phyloP scores from a whole-genome alignment of 257 asterid species.

The Plantago major region DNA sequence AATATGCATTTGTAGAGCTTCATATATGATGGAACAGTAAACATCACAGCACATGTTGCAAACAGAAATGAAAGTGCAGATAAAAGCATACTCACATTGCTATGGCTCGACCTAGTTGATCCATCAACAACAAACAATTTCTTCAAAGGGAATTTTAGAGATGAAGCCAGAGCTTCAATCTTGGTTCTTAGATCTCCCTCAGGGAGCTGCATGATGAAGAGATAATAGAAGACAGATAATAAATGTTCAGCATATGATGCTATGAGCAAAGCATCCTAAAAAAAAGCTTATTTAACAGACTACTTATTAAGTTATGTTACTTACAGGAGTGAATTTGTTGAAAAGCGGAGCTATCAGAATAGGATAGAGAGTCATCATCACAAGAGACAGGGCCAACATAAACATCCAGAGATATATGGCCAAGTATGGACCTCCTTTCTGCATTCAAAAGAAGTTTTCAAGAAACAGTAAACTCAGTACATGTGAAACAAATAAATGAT shows the following conservation, averaged over 20 bases:
- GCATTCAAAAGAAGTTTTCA: conserved; percentile 34
- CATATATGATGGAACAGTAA: not conserved
- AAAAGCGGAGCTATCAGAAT: conserved; percentile 93
- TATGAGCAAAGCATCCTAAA: not conserved
- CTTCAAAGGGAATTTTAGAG: conserved; percentile 85
- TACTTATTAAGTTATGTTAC: conserved; percentile 21
- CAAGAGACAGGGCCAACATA: conserved; percentile 76
- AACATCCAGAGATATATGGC: conserved; percentile 95
- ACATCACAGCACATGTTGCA: conserved; percentile 5
- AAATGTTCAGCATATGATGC: not conserved
- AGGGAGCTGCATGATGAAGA: conserved; percentile 63
- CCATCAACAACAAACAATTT: conserved; percentile 97
- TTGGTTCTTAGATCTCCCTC: conserved; percentile 82
- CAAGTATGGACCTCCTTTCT: conserved; percentile 99
- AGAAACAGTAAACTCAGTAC: conserved; percentile 13
- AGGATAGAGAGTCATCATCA: conserved; percentile 95
- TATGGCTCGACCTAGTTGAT: conserved; percentile 97
- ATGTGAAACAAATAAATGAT: not conserved
- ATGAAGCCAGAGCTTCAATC: conserved; percentile 84
- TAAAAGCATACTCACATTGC: conserved; percentile 66
- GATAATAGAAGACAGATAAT: not conserved
- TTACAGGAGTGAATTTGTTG: conserved; percentile 96
- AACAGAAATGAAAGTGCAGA: conserved; percentile 2
- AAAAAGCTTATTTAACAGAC: not conserved
- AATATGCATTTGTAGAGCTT: conserved; percentile 7